Percentiles rank a stretch among this genome's conserved stretches.
These are phyloP conservation scores for Sergeia podlipaevii DNA, from an alignment of 208 protist genomes.

Conservation along the genomic window DNA sequence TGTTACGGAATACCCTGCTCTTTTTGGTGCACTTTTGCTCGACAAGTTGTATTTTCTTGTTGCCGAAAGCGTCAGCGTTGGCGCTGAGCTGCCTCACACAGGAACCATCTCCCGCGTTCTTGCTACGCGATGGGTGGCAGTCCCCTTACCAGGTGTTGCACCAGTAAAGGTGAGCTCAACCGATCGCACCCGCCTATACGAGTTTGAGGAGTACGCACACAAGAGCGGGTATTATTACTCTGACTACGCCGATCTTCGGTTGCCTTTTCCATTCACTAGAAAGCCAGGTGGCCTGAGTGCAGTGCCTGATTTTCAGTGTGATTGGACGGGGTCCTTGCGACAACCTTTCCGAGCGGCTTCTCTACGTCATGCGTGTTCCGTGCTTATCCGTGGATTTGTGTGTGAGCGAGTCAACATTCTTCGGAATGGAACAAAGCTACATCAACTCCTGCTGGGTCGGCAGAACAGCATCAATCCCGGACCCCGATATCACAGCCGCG, in stretches of 20 bases:
- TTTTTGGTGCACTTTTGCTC: constrained; percentile 71
- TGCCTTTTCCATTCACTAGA: constrained; percentile 72
- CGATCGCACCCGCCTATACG: constrained; percentile 50
- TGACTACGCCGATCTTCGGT: constrained; percentile 59
- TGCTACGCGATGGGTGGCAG: constrained; percentile 70
- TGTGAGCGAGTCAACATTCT: constrained; percentile 39
- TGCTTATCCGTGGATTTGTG: constrained; percentile 73
- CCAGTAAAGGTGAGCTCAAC: constrained; percentile 34
- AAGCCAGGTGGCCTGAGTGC: constrained; percentile 7
- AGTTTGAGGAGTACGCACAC: constrained; percentile 70
- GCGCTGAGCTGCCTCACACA: constrained; percentile 42
- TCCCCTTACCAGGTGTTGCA: constrained; percentile 54
- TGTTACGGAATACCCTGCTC: constrained; percentile 49
- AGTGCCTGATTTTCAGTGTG: constrained; percentile 51
- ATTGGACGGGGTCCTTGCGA: constrained; percentile 72
- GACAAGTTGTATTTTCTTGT: constrained; percentile 83
- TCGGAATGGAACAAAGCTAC: constrained; percentile 43
- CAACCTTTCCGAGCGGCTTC: constrained; percentile 38
- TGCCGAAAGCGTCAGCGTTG: constrained; percentile 34
- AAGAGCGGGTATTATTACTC: constrained; percentile 83
- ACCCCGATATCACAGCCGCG: constrained; percentile 74
- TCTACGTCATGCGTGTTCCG: constrained; percentile 38
- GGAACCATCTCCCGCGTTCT: constrained; percentile 52
- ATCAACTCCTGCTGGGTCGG: constrained; percentile 60
- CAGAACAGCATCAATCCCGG: constrained; percentile 84